A percentile compares a stretch with the other conserved stretches of the same genome.
Conservation (phyloP, 352 stramenopile species). For the Pythium myriotylum region DNA sequence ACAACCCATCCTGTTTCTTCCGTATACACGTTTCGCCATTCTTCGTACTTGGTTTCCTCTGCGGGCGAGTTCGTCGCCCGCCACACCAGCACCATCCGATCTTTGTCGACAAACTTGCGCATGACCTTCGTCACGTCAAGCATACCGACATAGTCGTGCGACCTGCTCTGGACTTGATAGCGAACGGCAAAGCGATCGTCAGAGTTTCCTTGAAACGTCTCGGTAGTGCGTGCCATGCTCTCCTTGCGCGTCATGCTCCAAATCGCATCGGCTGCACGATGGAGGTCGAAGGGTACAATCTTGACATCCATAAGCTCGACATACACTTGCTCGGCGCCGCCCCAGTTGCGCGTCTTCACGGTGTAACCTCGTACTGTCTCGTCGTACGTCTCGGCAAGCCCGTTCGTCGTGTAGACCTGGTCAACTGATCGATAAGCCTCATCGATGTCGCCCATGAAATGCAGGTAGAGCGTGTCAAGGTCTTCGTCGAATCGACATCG, state of each 20-base stretch:
- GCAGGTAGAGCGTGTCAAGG: constrained; percentile 26
- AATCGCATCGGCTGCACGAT: constrained; percentile 9
- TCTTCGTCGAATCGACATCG: constrained; percentile 25
- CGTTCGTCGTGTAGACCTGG: constrained; percentile 47
- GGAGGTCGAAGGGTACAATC: constrained; percentile 26
- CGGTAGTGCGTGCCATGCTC: constrained; percentile 14
- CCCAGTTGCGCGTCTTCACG: constrained; percentile 16
- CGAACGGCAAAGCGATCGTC: constrained; percentile 20
- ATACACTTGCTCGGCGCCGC: constrained; percentile 22
- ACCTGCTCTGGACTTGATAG: constrained; percentile 22
- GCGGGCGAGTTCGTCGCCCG: constrained; percentile 36
- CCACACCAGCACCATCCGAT: constrained; percentile 62
- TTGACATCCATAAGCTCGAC: constrained; percentile 28
- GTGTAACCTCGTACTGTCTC: constrained; percentile 23
- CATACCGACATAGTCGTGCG: constrained; percentile 22
- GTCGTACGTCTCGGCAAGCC: constrained; percentile 31
- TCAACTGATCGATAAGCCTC: constrained; percentile 42
- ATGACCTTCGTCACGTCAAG: constrained; percentile 55
- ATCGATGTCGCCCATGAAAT: constrained; percentile 34
- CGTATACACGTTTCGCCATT: constrained; percentile 50
- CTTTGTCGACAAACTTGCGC: constrained; percentile 41
- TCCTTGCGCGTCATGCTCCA: constrained; percentile 18
- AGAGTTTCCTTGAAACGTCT: constrained; percentile 12
- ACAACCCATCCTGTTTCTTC: constrained; percentile 70
- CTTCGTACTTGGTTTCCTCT: constrained; percentile 34